Conservation (phyloP, 768 basidiomycete genomes). For the Baorangia bicolor region DNA sequence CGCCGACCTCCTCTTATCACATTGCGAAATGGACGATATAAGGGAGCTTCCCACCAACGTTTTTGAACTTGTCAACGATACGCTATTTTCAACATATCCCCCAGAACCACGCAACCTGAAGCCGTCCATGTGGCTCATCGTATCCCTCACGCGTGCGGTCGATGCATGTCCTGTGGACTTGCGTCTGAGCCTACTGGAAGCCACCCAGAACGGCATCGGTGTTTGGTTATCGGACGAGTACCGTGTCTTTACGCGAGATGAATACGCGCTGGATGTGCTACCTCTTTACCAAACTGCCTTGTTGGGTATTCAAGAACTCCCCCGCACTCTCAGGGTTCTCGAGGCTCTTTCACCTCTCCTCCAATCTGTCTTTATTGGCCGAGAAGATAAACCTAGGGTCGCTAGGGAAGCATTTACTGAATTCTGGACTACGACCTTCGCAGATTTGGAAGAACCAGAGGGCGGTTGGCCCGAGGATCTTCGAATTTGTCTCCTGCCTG, state of each 20-base stretch:
- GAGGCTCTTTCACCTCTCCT: conserved; percentile 50
- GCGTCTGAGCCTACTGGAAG: conserved; percentile 44
- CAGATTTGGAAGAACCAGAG: conserved; percentile 38
- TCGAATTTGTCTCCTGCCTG: conserved; percentile 31
- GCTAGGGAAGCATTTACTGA: conserved; percentile 54
- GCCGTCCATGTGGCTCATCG: conserved; percentile 60
- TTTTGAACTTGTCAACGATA: conserved; percentile 59
- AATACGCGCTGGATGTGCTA: conserved; percentile 60
- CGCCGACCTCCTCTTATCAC: conserved; percentile 59
- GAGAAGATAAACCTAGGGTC: conserved; percentile 43
- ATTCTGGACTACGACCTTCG: conserved; percentile 59
- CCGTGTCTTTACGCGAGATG: conserved; percentile 46
- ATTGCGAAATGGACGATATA: conserved; percentile 49
- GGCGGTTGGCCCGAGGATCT: conserved; percentile 57
- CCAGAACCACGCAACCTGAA: conserved; percentile 54
- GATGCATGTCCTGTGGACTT: conserved; percentile 55
- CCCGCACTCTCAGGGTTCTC: conserved; percentile 40
- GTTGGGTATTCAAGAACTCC: conserved; percentile 49
- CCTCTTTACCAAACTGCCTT: conserved; percentile 63
- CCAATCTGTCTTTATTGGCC: conserved; percentile 56
- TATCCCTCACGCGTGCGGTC: conserved; percentile 52
- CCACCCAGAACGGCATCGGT: conserved; percentile 52
- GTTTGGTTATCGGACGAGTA: conserved; percentile 67
- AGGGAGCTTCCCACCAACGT: conserved; percentile 53
- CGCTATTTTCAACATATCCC: conserved; percentile 63